A percentile compares a stretch with the other conserved stretches of the same genome.
These are phyloP conservation scores for Annulohypoxylon stygium DNA, from an alignment of 495 filamentous ascomycete species.

Conservation along the genomic window DNA sequence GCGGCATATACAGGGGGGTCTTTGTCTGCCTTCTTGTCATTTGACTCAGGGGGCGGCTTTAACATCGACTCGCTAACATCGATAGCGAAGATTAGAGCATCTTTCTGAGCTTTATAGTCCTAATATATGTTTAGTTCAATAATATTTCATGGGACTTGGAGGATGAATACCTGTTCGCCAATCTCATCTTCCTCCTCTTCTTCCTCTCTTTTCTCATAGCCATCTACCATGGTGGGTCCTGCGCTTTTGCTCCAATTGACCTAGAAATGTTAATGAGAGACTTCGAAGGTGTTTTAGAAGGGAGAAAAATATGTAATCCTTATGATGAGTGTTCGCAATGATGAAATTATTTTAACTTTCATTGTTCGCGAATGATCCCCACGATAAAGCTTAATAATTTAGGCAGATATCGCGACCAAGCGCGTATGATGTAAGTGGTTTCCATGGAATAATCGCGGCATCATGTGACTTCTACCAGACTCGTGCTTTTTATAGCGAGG, in stretches of 20 bases:
- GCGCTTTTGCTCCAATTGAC: background rate
- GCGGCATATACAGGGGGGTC: conserved; percentile 83
- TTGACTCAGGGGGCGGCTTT: conserved; percentile 69
- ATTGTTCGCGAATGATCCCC: background rate
- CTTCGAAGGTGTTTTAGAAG: background rate
- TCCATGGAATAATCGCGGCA: conserved; percentile 37
- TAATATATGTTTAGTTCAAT: conserved; percentile 53
- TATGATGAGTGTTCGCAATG: background rate
- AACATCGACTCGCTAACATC: conserved; percentile 95
- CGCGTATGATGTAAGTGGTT: conserved; percentile 37
- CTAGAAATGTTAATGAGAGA: background rate
- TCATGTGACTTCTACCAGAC: conserved; percentile 27
- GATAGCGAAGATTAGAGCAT: conserved; percentile 97
- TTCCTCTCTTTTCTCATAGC: conserved; percentile 63
- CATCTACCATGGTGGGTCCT: conserved; percentile 56
- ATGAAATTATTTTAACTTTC: background rate
- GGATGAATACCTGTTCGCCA: conserved; percentile 63
- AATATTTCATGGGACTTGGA: background rate
- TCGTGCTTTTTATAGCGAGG: background rate
- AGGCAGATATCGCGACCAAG: conserved; percentile 23
- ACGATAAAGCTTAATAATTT: background rate
- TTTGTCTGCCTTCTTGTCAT: conserved; percentile 77
- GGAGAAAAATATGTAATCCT: background rate
- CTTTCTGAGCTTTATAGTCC: conserved; percentile 93
- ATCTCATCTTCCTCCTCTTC: conserved; percentile 82